Conservation (phyloP, 129 eudicot genomes). For the Silybum marianum region DNA sequence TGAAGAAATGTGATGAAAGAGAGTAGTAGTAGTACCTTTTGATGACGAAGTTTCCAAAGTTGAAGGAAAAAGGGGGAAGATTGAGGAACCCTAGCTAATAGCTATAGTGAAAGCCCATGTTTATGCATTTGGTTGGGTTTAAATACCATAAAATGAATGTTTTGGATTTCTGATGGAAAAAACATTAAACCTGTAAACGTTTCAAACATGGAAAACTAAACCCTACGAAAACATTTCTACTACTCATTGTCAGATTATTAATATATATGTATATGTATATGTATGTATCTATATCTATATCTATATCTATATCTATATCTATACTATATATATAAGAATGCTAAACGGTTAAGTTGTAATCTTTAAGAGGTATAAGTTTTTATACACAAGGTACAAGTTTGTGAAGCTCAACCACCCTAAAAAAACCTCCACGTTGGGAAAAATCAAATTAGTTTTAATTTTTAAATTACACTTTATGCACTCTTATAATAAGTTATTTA, state of each 20-base stretch:
- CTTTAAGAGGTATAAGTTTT: no score
- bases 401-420: no score
- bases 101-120: neutral
- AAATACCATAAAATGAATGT: neutral
- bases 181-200: slow-evolving; percentile 26
- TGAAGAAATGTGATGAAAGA: slow-evolving; percentile 8
- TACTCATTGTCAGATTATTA: slow-evolving; percentile 25
- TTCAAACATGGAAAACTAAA: slow-evolving; percentile 29
- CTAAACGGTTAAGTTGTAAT: no score
- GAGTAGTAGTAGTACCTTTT: slow-evolving; percentile 19
- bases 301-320: no score
- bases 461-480: no score
- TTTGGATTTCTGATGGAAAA: slow-evolving; percentile 8
- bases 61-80: slow-evolving; percentile 15
- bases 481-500: no score
- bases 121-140: neutral
- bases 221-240: slow-evolving; percentile 27
- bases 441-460: no score
- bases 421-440: no score
- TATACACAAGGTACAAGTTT: no score
- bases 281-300: no score
- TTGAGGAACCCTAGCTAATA: slow-evolving; percentile 33
- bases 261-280: no score
- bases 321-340: no score
- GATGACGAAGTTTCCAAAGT: slow-evolving; percentile 33